These are phyloP conservation scores for Thermoascus crustaceus DNA, from an alignment of 2,329 filamentous ascomycete species.

Conservation along the genomic window DNA sequence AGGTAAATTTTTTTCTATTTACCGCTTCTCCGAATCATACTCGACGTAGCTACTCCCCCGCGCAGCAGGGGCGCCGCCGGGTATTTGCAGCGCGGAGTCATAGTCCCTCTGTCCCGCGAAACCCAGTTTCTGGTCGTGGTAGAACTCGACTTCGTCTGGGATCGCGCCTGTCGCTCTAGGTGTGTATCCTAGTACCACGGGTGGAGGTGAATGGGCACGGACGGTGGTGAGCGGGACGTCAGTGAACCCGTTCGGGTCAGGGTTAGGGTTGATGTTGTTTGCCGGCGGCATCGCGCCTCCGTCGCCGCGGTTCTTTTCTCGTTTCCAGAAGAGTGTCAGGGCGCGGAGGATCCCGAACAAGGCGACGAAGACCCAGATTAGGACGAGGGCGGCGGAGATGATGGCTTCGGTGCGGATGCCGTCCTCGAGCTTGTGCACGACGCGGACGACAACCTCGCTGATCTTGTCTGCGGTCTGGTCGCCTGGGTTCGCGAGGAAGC, in stretches of 20 bases:
- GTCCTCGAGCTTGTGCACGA: slow-evolving; percentile 58
- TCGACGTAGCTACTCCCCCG: slow-evolving; percentile 32
- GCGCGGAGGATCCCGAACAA: slow-evolving; percentile 65
- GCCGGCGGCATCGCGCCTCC: slow-evolving; percentile 36
- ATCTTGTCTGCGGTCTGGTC: slow-evolving; percentile 72
- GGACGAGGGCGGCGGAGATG: slow-evolving; percentile 65
- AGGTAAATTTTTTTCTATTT: not conserved
- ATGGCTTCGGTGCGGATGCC: slow-evolving; percentile 69
- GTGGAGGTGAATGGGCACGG: slow-evolving; percentile 11
- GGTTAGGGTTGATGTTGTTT: slow-evolving; percentile 10
- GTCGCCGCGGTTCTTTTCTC: slow-evolving; percentile 54
- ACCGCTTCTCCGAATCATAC: slow-evolving; percentile 26
- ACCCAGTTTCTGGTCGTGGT: slow-evolving; percentile 36
- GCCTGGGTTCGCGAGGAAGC: slow-evolving; percentile 72
- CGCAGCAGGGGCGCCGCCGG: slow-evolving; percentile 11
- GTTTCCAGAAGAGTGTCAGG: slow-evolving; percentile 50
- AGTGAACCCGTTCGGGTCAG: slow-evolving; percentile 22
- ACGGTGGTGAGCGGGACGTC: slow-evolving; percentile 31
- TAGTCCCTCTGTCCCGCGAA: slow-evolving; percentile 34
- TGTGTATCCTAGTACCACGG: slow-evolving; percentile 1
- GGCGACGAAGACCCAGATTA: slow-evolving; percentile 70
- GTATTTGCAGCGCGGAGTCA: slow-evolving; percentile 21
- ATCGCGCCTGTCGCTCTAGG: not conserved
- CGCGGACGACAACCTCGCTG: slow-evolving; percentile 62
- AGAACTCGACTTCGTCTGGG: slow-evolving; percentile 18